Evolutionary conservation across 352 stramenopile species (phyloP), one percentile per base, ranked within the genome.

Genomic region (Globisporangium cylindrosporum): DNA sequence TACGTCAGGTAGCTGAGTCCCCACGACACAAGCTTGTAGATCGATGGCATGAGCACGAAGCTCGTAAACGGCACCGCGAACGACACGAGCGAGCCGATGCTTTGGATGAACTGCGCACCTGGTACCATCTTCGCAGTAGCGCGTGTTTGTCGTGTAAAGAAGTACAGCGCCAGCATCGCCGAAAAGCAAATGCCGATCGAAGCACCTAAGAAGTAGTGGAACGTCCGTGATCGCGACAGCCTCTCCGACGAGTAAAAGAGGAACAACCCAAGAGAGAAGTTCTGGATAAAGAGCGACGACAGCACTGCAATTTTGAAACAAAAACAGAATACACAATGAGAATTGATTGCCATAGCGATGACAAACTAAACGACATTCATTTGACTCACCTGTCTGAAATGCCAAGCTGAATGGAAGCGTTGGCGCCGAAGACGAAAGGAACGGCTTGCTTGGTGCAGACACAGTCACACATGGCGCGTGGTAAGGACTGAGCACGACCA

Each of bases 391-490:
- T 59, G 87, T 91, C 65, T 89, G 84, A 66, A 93, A 92, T 20
- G 77, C 75, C 29, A 91, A 62, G 18, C 76, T 74, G 74, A 86
- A 88, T 46, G 68, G 61, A 41, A 91, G 77, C 27, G 68, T 68
- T 29, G 82, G 87, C 34, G 73, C 64, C 2, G 79, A 66, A 10
- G 73, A 84, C 25, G 75, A 67, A 43, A 95, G 77, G 53, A 92
- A 89, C 3, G 82, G 79, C 66, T 90, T 78, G 22, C 67, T 66
- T 2, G 84, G 85, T 1, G 79, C 73, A 15, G 64, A 71, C 4
- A 93, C 77, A n/a, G 82, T 90, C 64, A 95, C 79, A 55, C 85
- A 95, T 22, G 87, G 87, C n/a, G 82, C 80, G 49, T 93, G 77
- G 63, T 91, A 93, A 62, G 87, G 87, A 64, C 87, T 95, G 14